These are phyloP conservation scores for Halophytophthora batemanensis DNA, from an alignment of 352 stramenopile species.

Conservation along the genomic window DNA sequence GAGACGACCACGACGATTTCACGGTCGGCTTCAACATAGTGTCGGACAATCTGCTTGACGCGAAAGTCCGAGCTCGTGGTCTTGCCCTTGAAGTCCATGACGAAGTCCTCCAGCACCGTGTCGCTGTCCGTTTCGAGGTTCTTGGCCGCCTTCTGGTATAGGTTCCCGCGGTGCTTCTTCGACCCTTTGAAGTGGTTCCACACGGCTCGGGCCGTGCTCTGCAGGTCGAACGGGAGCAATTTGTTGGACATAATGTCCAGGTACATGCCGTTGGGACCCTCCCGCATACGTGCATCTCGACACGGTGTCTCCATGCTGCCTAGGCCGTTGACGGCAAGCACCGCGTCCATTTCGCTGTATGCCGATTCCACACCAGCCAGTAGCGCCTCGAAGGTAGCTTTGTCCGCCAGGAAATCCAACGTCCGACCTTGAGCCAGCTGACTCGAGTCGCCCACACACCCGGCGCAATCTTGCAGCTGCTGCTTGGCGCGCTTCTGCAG, in stretches of 20 bases:
- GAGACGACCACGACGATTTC: conserved; percentile 60
- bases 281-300: conserved; percentile 29
- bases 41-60: conserved; percentile 55
- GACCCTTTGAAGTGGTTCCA: conserved; percentile 43
- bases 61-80: conserved; percentile 45
- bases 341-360: conserved; percentile 24
- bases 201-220: conserved; percentile 31
- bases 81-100: conserved; percentile 50
- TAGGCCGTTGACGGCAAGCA: conserved; percentile 24
- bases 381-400: conserved; percentile 27
- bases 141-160: conserved; percentile 38
- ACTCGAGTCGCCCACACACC: no score
- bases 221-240: conserved; percentile 43
- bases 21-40: conserved; percentile 47
- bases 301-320: conserved; percentile 29
- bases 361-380: conserved; percentile 29
- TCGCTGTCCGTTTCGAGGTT: conserved; percentile 28
- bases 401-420: conserved; percentile 26
- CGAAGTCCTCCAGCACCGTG: conserved; percentile 54
- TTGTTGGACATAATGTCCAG: conserved; percentile 46
- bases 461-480: no score
- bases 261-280: conserved; percentile 34
- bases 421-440: conserved; percentile 20
- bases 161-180: conserved; percentile 36
- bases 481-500: conserved; percentile 5